Conservation (phyloP, 2,329 filamentous ascomycete species). For the Stenocarpella maydis region DNA sequence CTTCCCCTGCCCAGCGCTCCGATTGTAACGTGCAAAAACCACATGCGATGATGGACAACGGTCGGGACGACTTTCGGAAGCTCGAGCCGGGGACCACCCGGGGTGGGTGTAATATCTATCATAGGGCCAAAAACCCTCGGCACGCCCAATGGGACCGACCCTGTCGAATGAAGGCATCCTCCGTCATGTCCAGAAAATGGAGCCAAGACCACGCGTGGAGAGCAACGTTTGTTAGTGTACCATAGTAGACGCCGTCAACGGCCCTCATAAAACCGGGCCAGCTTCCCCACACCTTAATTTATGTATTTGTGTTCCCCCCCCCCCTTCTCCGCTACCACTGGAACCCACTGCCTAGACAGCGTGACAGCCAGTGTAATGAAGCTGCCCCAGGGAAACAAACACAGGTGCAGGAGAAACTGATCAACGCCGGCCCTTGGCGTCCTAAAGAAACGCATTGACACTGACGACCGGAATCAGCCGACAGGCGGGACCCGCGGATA, state of each 20-base stretch:
- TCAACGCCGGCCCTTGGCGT: neutral
- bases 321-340: neutral
- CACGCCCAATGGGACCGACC: neutral
- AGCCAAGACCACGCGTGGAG: conserved; percentile 6
- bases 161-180: neutral
- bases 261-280: conserved; percentile 7
- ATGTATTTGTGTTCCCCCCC: neutral
- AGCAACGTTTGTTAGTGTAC: no score
- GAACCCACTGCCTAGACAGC: neutral
- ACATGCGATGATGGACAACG: neutral
- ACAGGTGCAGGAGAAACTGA: neutral
- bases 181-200: neutral
- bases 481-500: conserved; percentile 17
- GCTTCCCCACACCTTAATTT: conserved; percentile 10
- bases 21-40: neutral
- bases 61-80: neutral
- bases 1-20: no score
- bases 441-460: conserved; percentile 7
- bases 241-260: neutral
- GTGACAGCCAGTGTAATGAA: no score
- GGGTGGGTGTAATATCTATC: neutral
- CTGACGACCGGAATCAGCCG: conserved; percentile 7
- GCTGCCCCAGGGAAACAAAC: conserved; percentile 1
- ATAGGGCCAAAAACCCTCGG: neutral
- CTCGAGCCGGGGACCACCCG: neutral